Evolutionary conservation across 2,329 filamentous ascomycete species (phyloP).

Genomic region (Alternaria gaisen): DNA sequence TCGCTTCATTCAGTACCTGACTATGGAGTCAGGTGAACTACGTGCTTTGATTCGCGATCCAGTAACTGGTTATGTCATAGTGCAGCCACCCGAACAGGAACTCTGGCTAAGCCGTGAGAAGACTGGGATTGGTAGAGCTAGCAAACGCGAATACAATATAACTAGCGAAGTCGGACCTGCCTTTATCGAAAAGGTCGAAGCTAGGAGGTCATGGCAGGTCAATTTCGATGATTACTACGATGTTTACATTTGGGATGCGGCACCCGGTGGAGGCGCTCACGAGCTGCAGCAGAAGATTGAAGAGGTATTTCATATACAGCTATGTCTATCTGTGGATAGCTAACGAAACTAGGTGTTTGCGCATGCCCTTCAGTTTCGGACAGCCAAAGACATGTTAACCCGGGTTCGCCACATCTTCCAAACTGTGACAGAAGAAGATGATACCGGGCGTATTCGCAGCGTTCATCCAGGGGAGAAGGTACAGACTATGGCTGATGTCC

Average conservation of each 20-base stretch:
- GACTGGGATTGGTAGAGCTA: constrained; percentile 52
- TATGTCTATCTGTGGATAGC: neutral
- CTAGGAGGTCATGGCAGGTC: constrained; percentile 49
- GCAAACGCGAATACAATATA: constrained; percentile 51
- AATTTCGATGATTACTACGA: constrained; percentile 57
- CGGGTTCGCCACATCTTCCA: constrained; percentile 47
- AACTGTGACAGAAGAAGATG: constrained; percentile 49
- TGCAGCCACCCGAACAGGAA: constrained; percentile 50
- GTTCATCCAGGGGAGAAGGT: constrained; percentile 48
- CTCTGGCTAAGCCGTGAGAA: constrained; percentile 54
- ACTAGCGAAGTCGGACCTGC: constrained; percentile 45
- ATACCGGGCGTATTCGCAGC: constrained; percentile 48
- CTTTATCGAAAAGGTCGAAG: constrained; percentile 55
- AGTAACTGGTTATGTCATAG: constrained; percentile 23
- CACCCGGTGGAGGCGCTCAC: constrained; percentile 43
- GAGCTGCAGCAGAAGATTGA: constrained; percentile 44
- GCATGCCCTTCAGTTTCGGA: constrained; percentile 49
- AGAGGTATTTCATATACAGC: constrained; percentile 29
- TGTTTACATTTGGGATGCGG: constrained; percentile 54
- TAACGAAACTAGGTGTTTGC: constrained; percentile 41
- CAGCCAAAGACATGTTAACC: constrained; percentile 44
- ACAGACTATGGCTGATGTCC: constrained; percentile 46
- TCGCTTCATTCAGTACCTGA: constrained; percentile 55
- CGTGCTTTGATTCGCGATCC: constrained; percentile 27
- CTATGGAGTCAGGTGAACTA: constrained; percentile 51